These are phyloP conservation scores for Naegleria gruberi DNA, from an alignment of 208 protist species.

Conservation along the genomic window DNA sequence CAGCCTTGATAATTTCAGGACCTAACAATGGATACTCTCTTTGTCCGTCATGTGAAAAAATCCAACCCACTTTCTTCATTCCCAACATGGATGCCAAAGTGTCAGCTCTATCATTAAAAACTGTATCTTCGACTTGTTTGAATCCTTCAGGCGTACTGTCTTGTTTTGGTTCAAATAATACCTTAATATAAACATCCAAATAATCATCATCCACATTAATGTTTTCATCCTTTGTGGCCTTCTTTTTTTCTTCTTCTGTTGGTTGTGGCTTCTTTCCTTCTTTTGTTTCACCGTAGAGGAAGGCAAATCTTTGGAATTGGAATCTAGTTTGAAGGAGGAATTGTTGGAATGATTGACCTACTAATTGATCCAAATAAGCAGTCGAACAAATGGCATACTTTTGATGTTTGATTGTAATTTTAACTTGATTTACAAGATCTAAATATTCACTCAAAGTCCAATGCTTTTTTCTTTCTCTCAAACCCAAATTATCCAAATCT, in stretches of 20 bases:
- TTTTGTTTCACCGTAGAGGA: not conserved
- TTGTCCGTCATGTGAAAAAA: slow-evolving; percentile 6
- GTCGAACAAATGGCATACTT: not conserved
- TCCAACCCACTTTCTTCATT: slow-evolving; percentile 5
- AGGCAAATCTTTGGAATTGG: not conserved
- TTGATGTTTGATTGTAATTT: slow-evolving; percentile 12
- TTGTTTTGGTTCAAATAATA: slow-evolving; percentile 8
- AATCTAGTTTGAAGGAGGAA: not conserved
- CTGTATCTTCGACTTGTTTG: not conserved
- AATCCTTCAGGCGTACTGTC: not conserved
- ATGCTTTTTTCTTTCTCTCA: not conserved
- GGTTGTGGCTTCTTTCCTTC: not conserved
- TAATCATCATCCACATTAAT: not conserved
- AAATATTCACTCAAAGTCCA: not conserved
- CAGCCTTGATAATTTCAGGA: not conserved
- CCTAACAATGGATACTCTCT: not conserved
- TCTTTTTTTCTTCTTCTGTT: not conserved
- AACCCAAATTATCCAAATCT: not conserved
- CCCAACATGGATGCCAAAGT: not conserved
- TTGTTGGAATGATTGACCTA: not conserved
- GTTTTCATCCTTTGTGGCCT: not conserved
- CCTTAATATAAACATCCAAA: not conserved
- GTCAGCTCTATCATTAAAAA: slow-evolving; percentile 1
- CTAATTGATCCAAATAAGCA: not conserved
- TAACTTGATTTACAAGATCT: not conserved